phyloP scores from a whole-genome alignment of 768 basidiomycete species.

The Baorangia bicolor region DNA sequence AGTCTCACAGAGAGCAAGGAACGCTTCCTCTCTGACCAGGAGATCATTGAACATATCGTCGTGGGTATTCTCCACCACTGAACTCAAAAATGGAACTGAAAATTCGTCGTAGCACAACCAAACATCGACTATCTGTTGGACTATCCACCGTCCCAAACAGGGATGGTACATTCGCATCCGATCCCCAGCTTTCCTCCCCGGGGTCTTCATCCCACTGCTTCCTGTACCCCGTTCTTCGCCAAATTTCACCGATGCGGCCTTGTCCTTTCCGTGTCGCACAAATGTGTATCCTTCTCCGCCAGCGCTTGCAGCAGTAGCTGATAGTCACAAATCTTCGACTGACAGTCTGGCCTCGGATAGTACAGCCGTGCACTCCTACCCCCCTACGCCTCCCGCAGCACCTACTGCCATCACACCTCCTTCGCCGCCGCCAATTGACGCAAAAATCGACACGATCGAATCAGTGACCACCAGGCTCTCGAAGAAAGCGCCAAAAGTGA shows the following conservation, averaged over 20 bases:
- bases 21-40: constrained; percentile 67
- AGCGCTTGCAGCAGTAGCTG: constrained; percentile 5
- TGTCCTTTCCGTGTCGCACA: constrained; percentile 54
- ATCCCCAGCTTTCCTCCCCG: constrained; percentile 65
- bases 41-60: constrained; percentile 73
- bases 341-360: constrained; percentile 32
- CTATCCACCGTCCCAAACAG: constrained; percentile 72
- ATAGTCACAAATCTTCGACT: constrained; percentile 23
- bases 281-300: constrained; percentile 32
- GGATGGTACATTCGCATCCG: constrained; percentile 86
- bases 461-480: not conserved
- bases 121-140: constrained; percentile 67
- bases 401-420: constrained; percentile 31
- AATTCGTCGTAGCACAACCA: constrained; percentile 53
- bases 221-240: constrained; percentile 49
- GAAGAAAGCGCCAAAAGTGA: constrained; percentile 8
- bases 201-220: constrained; percentile 53
- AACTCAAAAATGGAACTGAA: not conserved
- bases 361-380: constrained; percentile 51
- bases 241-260: constrained; percentile 49
- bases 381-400: constrained; percentile 49
- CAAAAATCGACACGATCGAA: constrained; percentile 27
- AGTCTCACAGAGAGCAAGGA: constrained; percentile 47
- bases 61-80: constrained; percentile 40
- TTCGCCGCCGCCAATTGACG: constrained; percentile 33